These are phyloP conservation scores for Cylindricascospora bacillispora DNA, from an alignment of 1,139 yeast genomes.

Conservation along the genomic window DNA sequence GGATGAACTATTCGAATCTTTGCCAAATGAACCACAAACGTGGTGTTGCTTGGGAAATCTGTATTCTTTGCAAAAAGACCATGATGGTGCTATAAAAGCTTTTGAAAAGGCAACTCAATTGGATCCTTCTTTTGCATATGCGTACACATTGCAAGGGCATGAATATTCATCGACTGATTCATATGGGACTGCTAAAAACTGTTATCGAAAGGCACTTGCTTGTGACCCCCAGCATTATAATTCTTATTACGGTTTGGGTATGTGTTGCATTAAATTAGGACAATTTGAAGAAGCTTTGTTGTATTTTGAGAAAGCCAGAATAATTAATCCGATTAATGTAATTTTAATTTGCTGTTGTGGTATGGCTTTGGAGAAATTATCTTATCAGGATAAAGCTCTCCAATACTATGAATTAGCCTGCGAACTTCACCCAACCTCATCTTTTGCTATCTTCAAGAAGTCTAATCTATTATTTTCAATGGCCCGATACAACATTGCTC, in stretches of 20 bases:
- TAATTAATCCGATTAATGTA: slow-evolving; percentile 82
- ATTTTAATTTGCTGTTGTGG: slow-evolving; percentile 90
- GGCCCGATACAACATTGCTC: slow-evolving; percentile 60
- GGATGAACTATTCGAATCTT: slow-evolving; percentile 62
- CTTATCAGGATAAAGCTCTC: slow-evolving; percentile 58
- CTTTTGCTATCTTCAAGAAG: slow-evolving; percentile 78
- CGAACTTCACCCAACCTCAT: slow-evolving; percentile 72
- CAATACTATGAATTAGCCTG: slow-evolving; percentile 77
- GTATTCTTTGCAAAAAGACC: slow-evolving; percentile 70
- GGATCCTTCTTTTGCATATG: slow-evolving; percentile 68
- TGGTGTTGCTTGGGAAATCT: slow-evolving; percentile 93
- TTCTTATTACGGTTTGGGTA: slow-evolving; percentile 92
- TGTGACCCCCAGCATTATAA: slow-evolving; percentile 80
- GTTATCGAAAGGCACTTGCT: slow-evolving; percentile 67
- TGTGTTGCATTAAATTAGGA: slow-evolving; percentile 83
- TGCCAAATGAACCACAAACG: slow-evolving; percentile 59
- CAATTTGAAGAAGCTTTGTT: slow-evolving; percentile 73
- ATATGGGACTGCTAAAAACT: slow-evolving; percentile 76
- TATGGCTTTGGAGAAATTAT: slow-evolving; percentile 74
- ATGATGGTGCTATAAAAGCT: slow-evolving; percentile 83
- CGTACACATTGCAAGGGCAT: slow-evolving; percentile 88
- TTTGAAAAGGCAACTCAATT: slow-evolving; percentile 67
- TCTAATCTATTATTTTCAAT: slow-evolving; percentile 70
- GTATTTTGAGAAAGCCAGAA: slow-evolving; percentile 77
- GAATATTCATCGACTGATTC: slow-evolving; percentile 84